These are phyloP conservation scores for Saturnispora zaruensis DNA, from an alignment of 805 yeast species.

Conservation along the genomic window DNA sequence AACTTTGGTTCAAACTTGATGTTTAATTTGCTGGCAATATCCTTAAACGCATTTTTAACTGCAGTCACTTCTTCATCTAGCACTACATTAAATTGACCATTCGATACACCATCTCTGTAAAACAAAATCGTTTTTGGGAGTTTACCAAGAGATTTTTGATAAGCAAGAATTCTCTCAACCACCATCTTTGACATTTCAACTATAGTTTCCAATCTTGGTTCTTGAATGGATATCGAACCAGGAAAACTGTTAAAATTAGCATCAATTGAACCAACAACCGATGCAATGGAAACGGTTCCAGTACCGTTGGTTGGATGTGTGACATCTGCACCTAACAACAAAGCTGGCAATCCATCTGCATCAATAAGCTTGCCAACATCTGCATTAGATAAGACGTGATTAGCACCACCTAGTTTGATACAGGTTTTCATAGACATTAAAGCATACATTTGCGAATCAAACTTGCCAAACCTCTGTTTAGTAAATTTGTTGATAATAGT, in stretches of 20 bases:
- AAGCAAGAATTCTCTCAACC: conserved; percentile 19
- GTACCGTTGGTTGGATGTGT: conserved; percentile 23
- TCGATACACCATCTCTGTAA: conserved; percentile 30
- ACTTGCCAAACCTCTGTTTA: conserved; percentile 18
- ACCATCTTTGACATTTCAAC: conserved; percentile 22
- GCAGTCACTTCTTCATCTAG: conserved; percentile 25
- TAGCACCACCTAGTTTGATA: conserved; percentile 26
- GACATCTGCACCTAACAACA: conserved; percentile 25
- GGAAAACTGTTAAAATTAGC: conserved; percentile 21
- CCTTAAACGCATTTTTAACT: conserved; percentile 18
- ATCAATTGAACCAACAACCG: conserved; percentile 21
- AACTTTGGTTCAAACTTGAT: conserved; percentile 23
- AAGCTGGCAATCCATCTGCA: conserved; percentile 18
- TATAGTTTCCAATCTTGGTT: conserved; percentile 20
- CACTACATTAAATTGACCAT: conserved; percentile 26
- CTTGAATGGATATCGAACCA: conserved; percentile 21
- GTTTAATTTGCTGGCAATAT: conserved; percentile 13
- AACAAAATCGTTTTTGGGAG: conserved; percentile 23
- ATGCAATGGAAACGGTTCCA: conserved; percentile 17
- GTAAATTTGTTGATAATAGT: conserved; percentile 23
- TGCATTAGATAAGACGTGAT: conserved; percentile 17
- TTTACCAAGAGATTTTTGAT: conserved; percentile 16
- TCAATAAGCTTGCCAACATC: conserved; percentile 16
- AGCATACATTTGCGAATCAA: conserved; percentile 25
- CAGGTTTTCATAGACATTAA: conserved; percentile 28